A percentile compares a stretch with the other conserved stretches of the same genome.
These are phyloP conservation scores for Candida patagonica DNA, from an alignment of 805 yeast genomes.

Conservation along the genomic window DNA sequence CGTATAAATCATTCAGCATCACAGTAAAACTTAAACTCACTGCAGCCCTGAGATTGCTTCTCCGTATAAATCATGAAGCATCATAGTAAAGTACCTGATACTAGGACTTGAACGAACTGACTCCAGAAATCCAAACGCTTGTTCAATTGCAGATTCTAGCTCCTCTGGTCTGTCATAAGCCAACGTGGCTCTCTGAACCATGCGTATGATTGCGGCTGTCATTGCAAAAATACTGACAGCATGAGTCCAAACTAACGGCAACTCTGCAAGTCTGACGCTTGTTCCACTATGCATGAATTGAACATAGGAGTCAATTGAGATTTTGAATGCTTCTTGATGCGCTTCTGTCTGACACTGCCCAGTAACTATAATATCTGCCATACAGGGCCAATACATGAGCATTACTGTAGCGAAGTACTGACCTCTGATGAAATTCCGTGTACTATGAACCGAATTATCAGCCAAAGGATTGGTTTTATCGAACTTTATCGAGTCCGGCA, in stretches of 20 bases:
- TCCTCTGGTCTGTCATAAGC: conserved; percentile 5
- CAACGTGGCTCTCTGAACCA: background rate
- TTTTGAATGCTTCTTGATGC: conserved; percentile 6
- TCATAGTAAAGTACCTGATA: background rate
- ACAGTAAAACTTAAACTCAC: too few species aligned
- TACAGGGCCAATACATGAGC: conserved; percentile 6
- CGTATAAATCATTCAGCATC: too few species aligned
- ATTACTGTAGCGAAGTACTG: conserved; percentile 6
- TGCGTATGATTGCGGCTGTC: conserved; percentile 5
- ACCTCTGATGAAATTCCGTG: conserved; percentile 2
- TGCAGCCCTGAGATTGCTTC: too few species aligned
- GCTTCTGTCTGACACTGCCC: background rate
- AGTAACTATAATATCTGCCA: conserved; percentile 4
- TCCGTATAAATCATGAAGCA: too few species aligned
- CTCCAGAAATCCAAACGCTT: conserved; percentile 6
- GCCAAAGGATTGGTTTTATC: conserved; percentile 1
- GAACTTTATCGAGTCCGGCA: conserved; percentile 5
- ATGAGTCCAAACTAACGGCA: conserved; percentile 6
- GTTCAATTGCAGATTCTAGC: background rate
- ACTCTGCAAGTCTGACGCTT: conserved; percentile 3
- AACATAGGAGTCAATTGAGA: conserved; percentile 4
- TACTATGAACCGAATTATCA: conserved; percentile 3
- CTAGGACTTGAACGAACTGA: conserved; percentile 1
- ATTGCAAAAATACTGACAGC: conserved; percentile 6
- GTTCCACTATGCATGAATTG: conserved; percentile 4